Conservation (phyloP, 2,329 filamentous ascomycete species). For the Aspergillus sp. region DNA sequence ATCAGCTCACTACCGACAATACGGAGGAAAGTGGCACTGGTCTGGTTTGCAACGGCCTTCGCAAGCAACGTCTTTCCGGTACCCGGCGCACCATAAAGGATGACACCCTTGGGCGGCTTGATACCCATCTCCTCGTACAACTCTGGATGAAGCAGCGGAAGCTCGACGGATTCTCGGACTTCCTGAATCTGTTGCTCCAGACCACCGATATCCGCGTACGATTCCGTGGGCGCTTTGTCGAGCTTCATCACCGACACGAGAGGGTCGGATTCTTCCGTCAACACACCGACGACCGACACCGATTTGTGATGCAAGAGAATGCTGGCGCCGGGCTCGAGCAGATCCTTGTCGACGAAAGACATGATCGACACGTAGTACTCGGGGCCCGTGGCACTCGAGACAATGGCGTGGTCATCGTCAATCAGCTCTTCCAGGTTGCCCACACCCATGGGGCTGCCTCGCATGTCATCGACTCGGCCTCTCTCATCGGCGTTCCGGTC, state of each 20-base stretch:
- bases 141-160: constrained; percentile 92
- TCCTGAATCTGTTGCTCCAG: constrained; percentile 95
- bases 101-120: constrained; percentile 98
- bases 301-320: constrained; percentile 97
- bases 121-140: constrained; percentile 99
- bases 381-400: constrained; percentile 93
- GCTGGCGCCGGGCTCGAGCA: constrained; percentile 92
- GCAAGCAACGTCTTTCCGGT: constrained; percentile 95
- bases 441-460: constrained; percentile 97
- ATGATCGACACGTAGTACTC: constrained; percentile 99
- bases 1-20: constrained; percentile 97
- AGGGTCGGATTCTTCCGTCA: constrained; percentile 94
- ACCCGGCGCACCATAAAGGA: constrained; percentile 94
- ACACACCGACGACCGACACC: constrained; percentile 93
- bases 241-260: constrained; percentile 98
- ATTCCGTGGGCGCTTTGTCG: constrained; percentile 97
- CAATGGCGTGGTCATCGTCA: constrained; percentile 97
- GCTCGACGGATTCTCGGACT: constrained; percentile 92
- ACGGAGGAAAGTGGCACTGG: constrained; percentile 95
- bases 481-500: constrained; percentile 94
- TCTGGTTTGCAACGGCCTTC: constrained; percentile 97
- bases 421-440: constrained; percentile 98
- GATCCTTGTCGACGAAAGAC: constrained; percentile 99
- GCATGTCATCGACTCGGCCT: constrained; percentile 94
- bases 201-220: constrained; percentile 97